These are phyloP conservation scores for Starmerella powellii DNA, from an alignment of 805 yeast species.

Conservation along the genomic window DNA sequence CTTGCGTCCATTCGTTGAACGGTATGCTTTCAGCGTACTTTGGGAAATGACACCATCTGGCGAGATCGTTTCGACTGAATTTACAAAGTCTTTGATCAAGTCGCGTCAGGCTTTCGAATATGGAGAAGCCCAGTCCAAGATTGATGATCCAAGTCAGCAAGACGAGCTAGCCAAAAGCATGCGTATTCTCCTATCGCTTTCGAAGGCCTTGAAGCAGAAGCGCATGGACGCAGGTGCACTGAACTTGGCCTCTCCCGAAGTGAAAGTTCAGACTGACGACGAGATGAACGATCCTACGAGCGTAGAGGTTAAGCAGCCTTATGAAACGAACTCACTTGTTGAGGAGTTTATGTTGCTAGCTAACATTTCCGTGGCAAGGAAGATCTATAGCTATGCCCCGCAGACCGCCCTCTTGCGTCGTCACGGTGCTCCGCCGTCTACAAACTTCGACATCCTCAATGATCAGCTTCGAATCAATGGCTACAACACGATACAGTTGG, in stretches of 20 bases:
- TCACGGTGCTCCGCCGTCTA: conserved; percentile 93
- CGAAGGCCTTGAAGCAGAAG: conserved; percentile 71
- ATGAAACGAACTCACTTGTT: conserved; percentile 89
- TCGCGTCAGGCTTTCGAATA: conserved; percentile 93
- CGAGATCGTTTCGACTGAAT: conserved; percentile 64
- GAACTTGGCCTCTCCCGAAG: conserved; percentile 95
- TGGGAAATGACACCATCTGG: conserved; percentile 92
- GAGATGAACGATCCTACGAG: conserved; percentile 95
- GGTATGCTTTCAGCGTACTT: conserved; percentile 87
- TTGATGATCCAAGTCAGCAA: conserved; percentile 61
- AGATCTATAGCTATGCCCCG: conserved; percentile 84
- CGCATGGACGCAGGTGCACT: conserved; percentile 92
- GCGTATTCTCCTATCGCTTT: conserved; percentile 67
- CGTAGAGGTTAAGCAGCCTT: conserved; percentile 76
- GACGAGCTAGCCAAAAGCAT: conserved; percentile 85
- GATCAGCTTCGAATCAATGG: conserved; percentile 79
- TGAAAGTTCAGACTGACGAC: conserved; percentile 90
- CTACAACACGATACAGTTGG: conserved; percentile 61
- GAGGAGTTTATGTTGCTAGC: conserved; percentile 98
- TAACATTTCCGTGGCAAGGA: conserved; percentile 87
- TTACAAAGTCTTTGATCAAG: conserved; percentile 74
- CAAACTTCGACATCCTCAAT: conserved; percentile 79
- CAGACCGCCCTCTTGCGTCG: conserved; percentile 98
- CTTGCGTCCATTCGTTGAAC: conserved; percentile 83
- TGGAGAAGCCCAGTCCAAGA: conserved; percentile 81